Conservation (phyloP, 176 grass and related monocot genomes). For the Alopecurus myosuroides region DNA sequence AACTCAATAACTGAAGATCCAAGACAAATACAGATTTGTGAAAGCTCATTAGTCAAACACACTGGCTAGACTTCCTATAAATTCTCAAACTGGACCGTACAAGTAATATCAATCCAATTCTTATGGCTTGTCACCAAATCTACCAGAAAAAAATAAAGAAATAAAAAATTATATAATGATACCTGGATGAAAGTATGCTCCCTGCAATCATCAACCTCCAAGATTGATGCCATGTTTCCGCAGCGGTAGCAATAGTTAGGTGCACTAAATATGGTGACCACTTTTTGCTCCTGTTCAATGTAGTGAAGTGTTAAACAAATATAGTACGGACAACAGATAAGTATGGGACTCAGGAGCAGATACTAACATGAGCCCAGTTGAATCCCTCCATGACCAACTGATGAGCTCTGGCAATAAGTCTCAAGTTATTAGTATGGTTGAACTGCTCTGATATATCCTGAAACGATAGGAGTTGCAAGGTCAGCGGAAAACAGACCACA, state of each 20-base stretch:
- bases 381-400: conserved; percentile 97
- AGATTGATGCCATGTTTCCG: conserved; percentile 96
- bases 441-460: conserved; percentile 99
- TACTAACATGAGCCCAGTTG: conserved; percentile 91
- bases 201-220: conserved; percentile 96
- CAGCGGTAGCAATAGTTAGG: conserved; percentile 99
- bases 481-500: conserved; percentile 11
- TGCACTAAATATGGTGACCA: conserved; percentile 97
- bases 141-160: neutral
- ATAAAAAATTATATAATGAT: neutral
- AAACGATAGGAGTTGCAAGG: conserved; percentile 15
- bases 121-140: neutral
- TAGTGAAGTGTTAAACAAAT: conserved; percentile 12
- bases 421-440: conserved; percentile 91
- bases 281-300: conserved; percentile 87
- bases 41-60: neutral
- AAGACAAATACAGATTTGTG: neutral
- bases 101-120: neutral
- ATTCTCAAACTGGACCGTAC: neutral
- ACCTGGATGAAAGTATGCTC: conserved; percentile 98
- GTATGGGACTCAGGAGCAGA: neutral
- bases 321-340: neutral
- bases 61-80: neutral
- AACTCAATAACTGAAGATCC: neutral
- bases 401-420: conserved; percentile 95